Evolutionary conservation across 805 yeast species (phyloP).

Genomic region (Candida quercuum): DNA sequence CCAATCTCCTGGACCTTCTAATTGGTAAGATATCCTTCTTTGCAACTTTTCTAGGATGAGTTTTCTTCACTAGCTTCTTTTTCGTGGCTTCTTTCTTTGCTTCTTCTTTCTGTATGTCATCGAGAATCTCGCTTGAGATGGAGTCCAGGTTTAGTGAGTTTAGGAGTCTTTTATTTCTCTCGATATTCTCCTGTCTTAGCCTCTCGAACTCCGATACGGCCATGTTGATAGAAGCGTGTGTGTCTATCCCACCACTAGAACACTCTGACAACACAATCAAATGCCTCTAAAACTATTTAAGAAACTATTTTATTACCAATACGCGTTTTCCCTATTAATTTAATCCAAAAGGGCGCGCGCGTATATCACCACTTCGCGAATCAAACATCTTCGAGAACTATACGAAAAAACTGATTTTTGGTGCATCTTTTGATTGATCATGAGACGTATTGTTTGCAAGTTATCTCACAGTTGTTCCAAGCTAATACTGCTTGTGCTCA

Average conservation of each 20-base stretch:
- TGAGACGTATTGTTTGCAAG: no score
- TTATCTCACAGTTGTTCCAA: no score
- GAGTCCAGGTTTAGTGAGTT: constrained; percentile 63
- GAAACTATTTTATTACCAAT: not conserved
- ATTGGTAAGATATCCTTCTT: constrained; percentile 41
- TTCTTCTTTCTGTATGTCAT: constrained; percentile 36
- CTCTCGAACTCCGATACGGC: constrained; percentile 60
- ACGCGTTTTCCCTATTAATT: not conserved
- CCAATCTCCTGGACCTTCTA: constrained; percentile 73
- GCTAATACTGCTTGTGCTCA: no score
- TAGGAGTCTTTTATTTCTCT: constrained; percentile 72
- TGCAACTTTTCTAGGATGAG: constrained; percentile 8
- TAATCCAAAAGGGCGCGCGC: not conserved
- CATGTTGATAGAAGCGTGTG: no score
- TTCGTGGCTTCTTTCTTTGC: constrained; percentile 15
- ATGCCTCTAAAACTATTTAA: not conserved
- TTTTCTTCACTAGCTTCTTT: constrained; percentile 15
- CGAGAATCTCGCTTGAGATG: constrained; percentile 46
- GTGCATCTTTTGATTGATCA: no score
- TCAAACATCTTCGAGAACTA: no score
- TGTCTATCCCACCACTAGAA: no score
- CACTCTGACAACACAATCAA: no score
- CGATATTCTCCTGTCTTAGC: constrained; percentile 72
- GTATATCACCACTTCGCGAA: no score
- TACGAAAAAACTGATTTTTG: no score